Conservation (phyloP, 2,329 filamentous ascomycete genomes). For the Xylaria sp. region DNA sequence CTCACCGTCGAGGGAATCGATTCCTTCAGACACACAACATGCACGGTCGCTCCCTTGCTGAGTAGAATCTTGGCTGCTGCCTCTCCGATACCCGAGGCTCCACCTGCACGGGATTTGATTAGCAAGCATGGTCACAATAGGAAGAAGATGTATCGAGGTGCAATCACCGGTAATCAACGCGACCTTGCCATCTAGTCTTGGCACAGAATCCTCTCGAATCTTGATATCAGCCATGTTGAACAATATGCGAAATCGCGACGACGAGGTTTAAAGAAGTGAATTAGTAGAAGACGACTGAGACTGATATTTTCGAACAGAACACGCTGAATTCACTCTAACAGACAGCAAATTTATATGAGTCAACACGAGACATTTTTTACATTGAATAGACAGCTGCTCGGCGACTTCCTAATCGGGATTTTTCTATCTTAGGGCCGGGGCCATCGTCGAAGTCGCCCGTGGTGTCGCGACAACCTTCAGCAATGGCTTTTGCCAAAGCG, state of each 20-base stretch:
- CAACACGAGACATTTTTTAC: too few species aligned
- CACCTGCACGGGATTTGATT: background rate
- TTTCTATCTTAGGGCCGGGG: background rate
- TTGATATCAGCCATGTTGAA: background rate
- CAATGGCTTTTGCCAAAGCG: constrained; percentile 26
- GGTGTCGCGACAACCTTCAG: background rate
- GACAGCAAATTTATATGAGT: background rate
- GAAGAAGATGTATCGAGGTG: background rate
- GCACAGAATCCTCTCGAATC: background rate
- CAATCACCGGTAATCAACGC: background rate
- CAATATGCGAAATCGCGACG: background rate
- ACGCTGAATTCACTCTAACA: background rate
- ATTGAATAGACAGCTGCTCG: too few species aligned
- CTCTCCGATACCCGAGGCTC: constrained; percentile 12
- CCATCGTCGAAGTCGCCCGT: background rate
- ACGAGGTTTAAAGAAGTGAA: too few species aligned
- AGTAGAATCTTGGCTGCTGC: constrained; percentile 4
- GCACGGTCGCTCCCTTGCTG: constrained; percentile 10
- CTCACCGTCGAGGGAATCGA: background rate
- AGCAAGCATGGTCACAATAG: background rate
- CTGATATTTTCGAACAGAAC: background rate
- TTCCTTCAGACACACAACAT: constrained; percentile 7
- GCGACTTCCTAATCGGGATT: background rate
- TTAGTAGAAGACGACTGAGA: background rate
- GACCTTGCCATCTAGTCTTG: background rate